Evolutionary conservation across 495 filamentous ascomycete species (phyloP).

Genomic region (Podospora conica): DNA sequence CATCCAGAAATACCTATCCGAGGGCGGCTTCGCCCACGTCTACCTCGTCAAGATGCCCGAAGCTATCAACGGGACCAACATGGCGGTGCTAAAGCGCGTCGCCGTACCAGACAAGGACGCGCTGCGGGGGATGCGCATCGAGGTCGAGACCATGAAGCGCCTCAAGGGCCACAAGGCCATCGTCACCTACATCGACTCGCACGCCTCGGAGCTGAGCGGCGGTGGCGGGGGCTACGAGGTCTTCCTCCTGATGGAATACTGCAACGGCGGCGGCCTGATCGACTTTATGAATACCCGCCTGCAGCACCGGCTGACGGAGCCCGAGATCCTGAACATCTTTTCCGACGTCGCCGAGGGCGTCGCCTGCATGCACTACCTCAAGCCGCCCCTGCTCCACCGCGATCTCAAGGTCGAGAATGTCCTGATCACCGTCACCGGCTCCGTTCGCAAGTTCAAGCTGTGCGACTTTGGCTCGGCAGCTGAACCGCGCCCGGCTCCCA

Average conservation of each 20-base stretch:
- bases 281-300: constrained; percentile 99
- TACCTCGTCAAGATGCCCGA: constrained; percentile 86
- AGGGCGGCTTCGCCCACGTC: constrained; percentile 97
- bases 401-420: constrained; percentile 99
- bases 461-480: constrained; percentile 97
- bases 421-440: constrained; percentile 65
- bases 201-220: constrained; percentile 86
- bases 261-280: constrained; percentile 80
- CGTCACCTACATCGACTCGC: constrained; percentile 96
- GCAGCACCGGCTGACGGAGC: constrained; percentile 93
- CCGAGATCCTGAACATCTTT: constrained; percentile 96
- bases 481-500: constrained; percentile 74
- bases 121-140: constrained; percentile 90
- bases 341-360: constrained; percentile 92
- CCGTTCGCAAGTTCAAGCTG: constrained; percentile 71
- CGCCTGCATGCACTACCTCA: constrained; percentile 98
- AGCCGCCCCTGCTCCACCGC: constrained; percentile 85
- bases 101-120: constrained; percentile 96
- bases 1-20: constrained; percentile 97
- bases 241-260: constrained; percentile 96
- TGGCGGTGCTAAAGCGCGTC: constrained; percentile 88
- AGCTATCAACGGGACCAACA: constrained; percentile 71
- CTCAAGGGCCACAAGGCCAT: constrained; percentile 93
- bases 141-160: constrained; percentile 99
- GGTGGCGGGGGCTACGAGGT: constrained; percentile 84